Evolutionary conservation across 164 flowering plant genomes (phyloP).

Genomic region (Dillenia turbinata): DNA sequence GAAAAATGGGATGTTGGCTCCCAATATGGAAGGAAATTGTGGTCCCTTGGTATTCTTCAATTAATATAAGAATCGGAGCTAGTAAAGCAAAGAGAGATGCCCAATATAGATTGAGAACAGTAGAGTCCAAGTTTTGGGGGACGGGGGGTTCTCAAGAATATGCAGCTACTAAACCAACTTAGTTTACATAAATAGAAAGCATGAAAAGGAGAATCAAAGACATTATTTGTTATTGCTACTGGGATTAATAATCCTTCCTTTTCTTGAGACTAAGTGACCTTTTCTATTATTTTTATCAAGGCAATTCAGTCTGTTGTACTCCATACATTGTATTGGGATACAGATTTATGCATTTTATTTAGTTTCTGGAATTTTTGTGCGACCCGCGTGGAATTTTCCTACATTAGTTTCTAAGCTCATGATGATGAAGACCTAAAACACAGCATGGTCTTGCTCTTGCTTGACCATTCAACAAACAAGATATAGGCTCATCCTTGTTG

Average conservation of each 20-base stretch:
- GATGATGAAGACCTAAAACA: slow-evolving; percentile 3
- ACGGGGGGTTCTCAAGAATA: slow-evolving; percentile 47
- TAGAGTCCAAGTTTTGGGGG: slow-evolving; percentile 19
- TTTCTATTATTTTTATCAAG: neutral
- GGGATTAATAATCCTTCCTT: neutral
- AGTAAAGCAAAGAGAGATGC: neutral
- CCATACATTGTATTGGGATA: slow-evolving; percentile 4
- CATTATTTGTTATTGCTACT: neutral
- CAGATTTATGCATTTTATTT: slow-evolving; percentile 6
- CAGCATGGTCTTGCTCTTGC: neutral
- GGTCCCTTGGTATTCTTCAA: slow-evolving; percentile 14
- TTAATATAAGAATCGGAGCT: slow-evolving; percentile 4
- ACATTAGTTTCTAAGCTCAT: slow-evolving; percentile 12
- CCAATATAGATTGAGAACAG: slow-evolving; percentile 3
- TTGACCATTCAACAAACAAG: no score
- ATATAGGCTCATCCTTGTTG: no score
- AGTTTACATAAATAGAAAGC: neutral
- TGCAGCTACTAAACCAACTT: slow-evolving; percentile 31
- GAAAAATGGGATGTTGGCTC: slow-evolving; percentile 8
- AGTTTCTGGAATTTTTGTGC: slow-evolving; percentile 5
- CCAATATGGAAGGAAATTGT: slow-evolving; percentile 3
- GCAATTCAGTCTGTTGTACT: slow-evolving; percentile 6
- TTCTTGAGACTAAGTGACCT: neutral
- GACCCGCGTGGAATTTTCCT: slow-evolving; percentile 14
- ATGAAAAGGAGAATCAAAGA: neutral